phyloP scores from a whole-genome alignment of 1,284 basidiomycete species.

The Ganoderma leucocontextum region DNA sequence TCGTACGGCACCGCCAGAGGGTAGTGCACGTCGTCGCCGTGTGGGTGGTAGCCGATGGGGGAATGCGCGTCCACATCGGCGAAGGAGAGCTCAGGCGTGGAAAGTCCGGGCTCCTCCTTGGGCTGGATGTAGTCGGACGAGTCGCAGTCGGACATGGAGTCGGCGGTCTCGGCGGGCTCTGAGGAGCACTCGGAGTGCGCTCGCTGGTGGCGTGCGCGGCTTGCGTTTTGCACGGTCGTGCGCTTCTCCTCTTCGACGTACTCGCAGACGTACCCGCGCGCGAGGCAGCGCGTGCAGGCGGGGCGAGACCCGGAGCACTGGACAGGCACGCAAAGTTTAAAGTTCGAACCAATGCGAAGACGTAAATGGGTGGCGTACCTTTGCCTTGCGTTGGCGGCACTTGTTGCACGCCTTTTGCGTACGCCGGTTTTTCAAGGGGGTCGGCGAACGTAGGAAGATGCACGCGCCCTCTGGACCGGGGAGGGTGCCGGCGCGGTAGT shows the following conservation, averaged over 20 bases:
- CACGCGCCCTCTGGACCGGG: constrained; percentile 51
- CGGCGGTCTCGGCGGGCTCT: constrained; percentile 18
- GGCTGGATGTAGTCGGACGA: constrained; percentile 24
- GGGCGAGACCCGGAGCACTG: constrained; percentile 54
- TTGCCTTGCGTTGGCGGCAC: constrained; percentile 55
- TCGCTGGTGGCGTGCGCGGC: constrained; percentile 25
- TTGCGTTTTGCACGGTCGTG: constrained; percentile 12
- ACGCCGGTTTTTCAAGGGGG: constrained; percentile 50
- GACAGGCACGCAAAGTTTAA: not conserved
- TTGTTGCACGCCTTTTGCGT: constrained; percentile 53
- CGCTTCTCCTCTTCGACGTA: constrained; percentile 44
- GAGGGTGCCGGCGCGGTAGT: constrained; percentile 48
- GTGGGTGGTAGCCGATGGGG: constrained; percentile 15
- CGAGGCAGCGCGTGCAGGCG: constrained; percentile 48
- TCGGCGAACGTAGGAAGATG: constrained; percentile 52
- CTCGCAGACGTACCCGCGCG: constrained; percentile 49
- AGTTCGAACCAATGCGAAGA: constrained; percentile 3
- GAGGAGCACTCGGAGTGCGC: constrained; percentile 25
- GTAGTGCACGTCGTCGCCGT: constrained; percentile 24
- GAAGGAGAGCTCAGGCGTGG: constrained; percentile 29
- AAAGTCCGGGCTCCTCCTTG: constrained; percentile 32
- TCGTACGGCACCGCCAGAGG: constrained; percentile 10
- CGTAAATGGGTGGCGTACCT: constrained; percentile 39
- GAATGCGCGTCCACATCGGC: constrained; percentile 16
- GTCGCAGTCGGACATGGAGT: constrained; percentile 18